A percentile compares a stretch with the other conserved stretches of the same genome.
Evolutionary conservation across 306 rosid genomes (phyloP).

Genomic region (Malus sylvestris): DNA sequence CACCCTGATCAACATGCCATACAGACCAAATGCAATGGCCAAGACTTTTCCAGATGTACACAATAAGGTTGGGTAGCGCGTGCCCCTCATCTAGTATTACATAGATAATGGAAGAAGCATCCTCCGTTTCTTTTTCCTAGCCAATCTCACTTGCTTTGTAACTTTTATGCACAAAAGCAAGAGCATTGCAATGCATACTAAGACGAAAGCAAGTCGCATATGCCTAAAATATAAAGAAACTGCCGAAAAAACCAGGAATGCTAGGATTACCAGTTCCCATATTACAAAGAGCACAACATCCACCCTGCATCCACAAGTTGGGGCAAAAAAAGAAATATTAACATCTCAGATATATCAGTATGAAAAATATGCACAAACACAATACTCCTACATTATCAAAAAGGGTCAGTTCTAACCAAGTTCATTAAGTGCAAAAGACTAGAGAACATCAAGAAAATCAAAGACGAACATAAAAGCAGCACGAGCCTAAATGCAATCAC

Average conservation of each 20-base stretch:
- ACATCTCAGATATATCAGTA: background rate
- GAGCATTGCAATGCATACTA: slow-evolving; percentile 67
- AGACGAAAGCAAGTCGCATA: slow-evolving; percentile 64
- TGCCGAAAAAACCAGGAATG: slow-evolving; percentile 88
- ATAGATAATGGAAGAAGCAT: slow-evolving; percentile 99
- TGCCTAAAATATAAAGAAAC: slow-evolving; percentile 93
- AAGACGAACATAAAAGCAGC: background rate
- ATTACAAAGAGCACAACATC: slow-evolving; percentile 94
- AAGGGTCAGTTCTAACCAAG: background rate
- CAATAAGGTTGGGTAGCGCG: slow-evolving; percentile 12
- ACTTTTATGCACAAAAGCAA: slow-evolving; percentile 89
- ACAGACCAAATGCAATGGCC: slow-evolving; percentile 2
- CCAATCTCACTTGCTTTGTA: slow-evolving; percentile 91
- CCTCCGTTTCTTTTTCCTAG: slow-evolving; percentile 91
- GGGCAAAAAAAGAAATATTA: slow-evolving; percentile 11
- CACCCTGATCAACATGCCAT: background rate
- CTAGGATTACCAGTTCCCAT: slow-evolving; percentile 88
- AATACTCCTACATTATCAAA: background rate
- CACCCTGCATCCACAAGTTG: slow-evolving; percentile 70
- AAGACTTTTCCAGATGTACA: slow-evolving; percentile 11
- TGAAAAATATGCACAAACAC: background rate
- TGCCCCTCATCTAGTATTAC: slow-evolving; percentile 42
- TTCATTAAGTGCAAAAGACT: background rate
- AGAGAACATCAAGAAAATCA: background rate
- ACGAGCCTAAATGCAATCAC: background rate